These are phyloP conservation scores for Viscum album DNA, from an alignment of 177 flowering plant genomes.

Conservation along the genomic window DNA sequence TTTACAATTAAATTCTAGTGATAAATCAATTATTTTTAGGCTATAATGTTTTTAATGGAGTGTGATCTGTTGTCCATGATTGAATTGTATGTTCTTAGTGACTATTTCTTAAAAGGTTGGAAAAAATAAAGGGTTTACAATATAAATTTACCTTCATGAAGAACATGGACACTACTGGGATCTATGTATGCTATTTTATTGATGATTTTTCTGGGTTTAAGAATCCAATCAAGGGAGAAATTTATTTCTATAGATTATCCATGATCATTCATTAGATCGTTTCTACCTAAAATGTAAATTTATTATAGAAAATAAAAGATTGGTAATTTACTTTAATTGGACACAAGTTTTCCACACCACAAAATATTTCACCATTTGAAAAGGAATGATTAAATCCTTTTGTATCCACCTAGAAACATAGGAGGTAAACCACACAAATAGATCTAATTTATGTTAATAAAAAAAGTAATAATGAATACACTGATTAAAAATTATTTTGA, in stretches of 20 bases:
- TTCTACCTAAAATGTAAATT: conserved; percentile 96
- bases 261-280: conserved; percentile 97
- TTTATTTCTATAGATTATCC: conserved; percentile 90
- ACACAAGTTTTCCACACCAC: conserved; percentile 63
- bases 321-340: conserved; percentile 99
- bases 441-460: no score
- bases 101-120: conserved; percentile 26
- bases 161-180: conserved; percentile 7
- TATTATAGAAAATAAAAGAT: conserved; percentile 93
- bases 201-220: no score
- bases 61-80: conserved; percentile 86
- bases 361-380: conserved; percentile 44
- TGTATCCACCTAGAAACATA: conserved; percentile 89
- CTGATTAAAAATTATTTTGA: no score
- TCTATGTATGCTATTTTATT: no score
- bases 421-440: conserved; percentile 7
- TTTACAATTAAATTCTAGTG: conserved; percentile 97
- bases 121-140: background rate
- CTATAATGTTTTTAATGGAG: conserved; percentile 59
- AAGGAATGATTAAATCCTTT: conserved; percentile 74
- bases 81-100: conserved; percentile 87
- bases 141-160: background rate
- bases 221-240: conserved; percentile 84
- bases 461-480: no score
- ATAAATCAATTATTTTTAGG: conserved; percentile 77